Conservation (phyloP, 2,329 filamentous ascomycete species). For the Scedosporium apiospermum region DNA sequence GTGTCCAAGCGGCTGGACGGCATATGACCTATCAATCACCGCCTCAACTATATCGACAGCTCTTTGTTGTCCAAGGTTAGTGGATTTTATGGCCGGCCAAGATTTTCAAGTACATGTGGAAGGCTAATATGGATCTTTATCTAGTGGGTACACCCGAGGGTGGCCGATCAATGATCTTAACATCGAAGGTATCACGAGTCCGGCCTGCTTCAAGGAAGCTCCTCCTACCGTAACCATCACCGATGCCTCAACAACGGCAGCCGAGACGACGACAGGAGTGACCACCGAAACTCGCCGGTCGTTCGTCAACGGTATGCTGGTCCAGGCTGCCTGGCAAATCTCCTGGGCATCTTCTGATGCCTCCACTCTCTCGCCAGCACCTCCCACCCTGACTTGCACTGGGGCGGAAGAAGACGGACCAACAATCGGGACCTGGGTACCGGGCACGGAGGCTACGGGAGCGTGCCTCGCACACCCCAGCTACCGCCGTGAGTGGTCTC, state of each 20-base stretch:
- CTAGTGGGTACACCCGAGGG: not conserved
- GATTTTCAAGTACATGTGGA: not conserved
- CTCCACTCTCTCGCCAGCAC: not conserved
- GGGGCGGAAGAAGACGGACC: not conserved
- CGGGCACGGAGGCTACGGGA: not conserved
- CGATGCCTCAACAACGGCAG: not conserved
- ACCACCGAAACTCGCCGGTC: not conserved
- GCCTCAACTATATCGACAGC: not conserved
- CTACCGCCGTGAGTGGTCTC: not conserved
- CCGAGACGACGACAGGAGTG: not conserved
- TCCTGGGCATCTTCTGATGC: not conserved
- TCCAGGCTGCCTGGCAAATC: not conserved
- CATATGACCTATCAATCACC: not conserved
- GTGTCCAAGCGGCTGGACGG: not conserved
- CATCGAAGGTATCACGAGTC: not conserved
- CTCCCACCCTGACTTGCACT: not conserved
- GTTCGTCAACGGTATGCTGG: not conserved
- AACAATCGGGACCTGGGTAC: not conserved
- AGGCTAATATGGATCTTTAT: not conserved
- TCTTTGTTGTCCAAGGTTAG: not conserved
- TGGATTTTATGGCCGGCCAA: not conserved
- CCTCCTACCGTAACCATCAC: not conserved
- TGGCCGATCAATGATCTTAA: not conserved
- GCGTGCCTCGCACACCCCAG: not conserved
- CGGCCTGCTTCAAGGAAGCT: not conserved